Base-by-base conservation (phyloP, 495 filamentous ascomycete genomes). In the Choiromyces venosus region DNA sequence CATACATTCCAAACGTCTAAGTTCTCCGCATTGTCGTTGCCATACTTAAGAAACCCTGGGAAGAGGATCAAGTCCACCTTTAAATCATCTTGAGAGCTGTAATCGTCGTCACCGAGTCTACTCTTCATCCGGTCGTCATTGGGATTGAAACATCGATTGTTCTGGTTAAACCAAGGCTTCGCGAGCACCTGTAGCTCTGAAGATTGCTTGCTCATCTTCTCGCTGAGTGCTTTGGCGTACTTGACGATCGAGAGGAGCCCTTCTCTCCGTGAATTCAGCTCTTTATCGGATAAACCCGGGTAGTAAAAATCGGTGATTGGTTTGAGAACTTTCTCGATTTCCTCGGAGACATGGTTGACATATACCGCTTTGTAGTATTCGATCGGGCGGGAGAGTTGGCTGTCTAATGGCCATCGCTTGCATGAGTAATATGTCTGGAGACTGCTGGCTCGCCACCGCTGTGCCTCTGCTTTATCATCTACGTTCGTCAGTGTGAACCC, bases 21-120 rank as follows among this genome's bases (percentile, higher is more conserved):
- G 33, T 75, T 44, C 25, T 76, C 73, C 6, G 67, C 74, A 7
- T 76, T 39, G 25, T 76, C 74, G 37, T 76, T 68, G 12, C 74
- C 74, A n/a, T 68, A 76, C 14, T 76, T 76, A 14, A 76, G 40
- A 36, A 76, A 76, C 4, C 74, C 74, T 1, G 74, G 74, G 21
- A 64, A 37, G 16, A 76, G 67, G 18, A 76, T 33, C 21, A 68
- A 70, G 64, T 71, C 73, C 12, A 73, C 46, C 37, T 25, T 35
- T 9, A 38, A 44, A 19, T 29, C 33, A 42, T 46, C 44, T 18
- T 39, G n/a, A 35, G 71, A 21, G 19, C 68, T 40, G 36, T 67
- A 33, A 35, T 72, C 42, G 33, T 75, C 73, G 42, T 69, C 71
- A 29, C 29, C 73, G 61, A 66, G 44, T 44, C 65, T 38, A 46